Evolutionary conservation across 257 asterid genomes (phyloP), one percentile per base, ranked within the genome.

Genomic region (Datura wrightii): DNA sequence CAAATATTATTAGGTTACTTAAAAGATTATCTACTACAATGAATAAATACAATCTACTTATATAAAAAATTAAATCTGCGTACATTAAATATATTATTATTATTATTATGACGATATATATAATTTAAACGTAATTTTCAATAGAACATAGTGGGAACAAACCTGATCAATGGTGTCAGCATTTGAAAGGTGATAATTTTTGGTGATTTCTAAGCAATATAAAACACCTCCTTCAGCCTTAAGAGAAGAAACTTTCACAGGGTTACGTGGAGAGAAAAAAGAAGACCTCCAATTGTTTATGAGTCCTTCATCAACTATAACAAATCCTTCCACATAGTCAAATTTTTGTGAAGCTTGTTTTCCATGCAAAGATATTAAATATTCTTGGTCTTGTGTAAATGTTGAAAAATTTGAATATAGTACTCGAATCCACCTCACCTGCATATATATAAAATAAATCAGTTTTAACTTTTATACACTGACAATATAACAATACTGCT

Each of bases 361-460:
- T 55, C 87, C 92, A 39, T 92, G 92, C 82, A 90, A 66, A 2
- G 98, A 93, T 46, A 91, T 93, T 37, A 93, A 91, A 86, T 89
- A 89, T 34, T 94, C 97, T 84, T 94, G 98, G 93, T 94, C 98
- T 50, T 88, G 80, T 46, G 97, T 90, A 54, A 94, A 94, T 0
- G 90, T 84, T 18, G 94, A 34, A 81, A 94, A 93, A 85, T 90
- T 88, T 1, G 97, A 92, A 83, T 94, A 94, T 80, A 94, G 41
- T 14, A 94, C 95, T 59, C 98, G 85, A 10, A 94, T 93, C 98
- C 98, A 94, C 86, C 93, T 89, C 90, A 91, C 98, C 98, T 94
- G 91, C 55, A 52, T 8, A 16, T 63, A 3, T 7, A 81, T 56
- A 78, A 83, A 14, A 16, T 10, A 59, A 70, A 39, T 4, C 16